Evolutionary conservation across 169 alveolate species (phyloP).

Genomic region (Eimeria sp.): DNA sequence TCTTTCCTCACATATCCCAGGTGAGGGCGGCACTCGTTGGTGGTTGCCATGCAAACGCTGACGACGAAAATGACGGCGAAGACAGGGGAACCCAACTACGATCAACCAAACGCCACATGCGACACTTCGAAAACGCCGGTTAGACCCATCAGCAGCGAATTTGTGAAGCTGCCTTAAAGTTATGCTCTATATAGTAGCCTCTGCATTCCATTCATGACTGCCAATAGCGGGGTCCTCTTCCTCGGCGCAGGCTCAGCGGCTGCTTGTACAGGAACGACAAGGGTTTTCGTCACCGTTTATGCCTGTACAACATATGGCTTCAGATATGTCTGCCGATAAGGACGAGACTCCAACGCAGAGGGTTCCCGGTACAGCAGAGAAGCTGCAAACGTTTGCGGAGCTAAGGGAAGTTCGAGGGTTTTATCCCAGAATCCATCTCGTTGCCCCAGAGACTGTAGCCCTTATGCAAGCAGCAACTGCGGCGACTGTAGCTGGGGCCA

Average conservation of each 20-base stretch:
- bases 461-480: constrained; percentile 74
- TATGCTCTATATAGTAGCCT: not conserved
- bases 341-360: not conserved
- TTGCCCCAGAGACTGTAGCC: constrained; percentile 60
- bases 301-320: not conserved
- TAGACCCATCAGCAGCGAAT: not conserved
- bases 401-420: constrained; percentile 76
- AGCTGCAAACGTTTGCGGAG: constrained; percentile 55
- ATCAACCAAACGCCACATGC: constrained; percentile 47
- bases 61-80: not conserved
- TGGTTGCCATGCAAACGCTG: constrained; percentile 16
- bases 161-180: not conserved
- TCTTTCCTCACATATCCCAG: constrained; percentile 71
- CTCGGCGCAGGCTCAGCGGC: not conserved
- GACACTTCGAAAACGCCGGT: constrained; percentile 43
- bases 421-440: constrained; percentile 65
- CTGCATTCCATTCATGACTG: not conserved
- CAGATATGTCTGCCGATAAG: constrained; percentile 13
- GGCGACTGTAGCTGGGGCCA: constrained; percentile 45
- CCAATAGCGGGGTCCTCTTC: not conserved
- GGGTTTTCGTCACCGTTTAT: not conserved
- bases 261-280: not conserved
- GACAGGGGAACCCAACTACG: constrained; percentile 52
- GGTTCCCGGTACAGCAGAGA: constrained; percentile 24
- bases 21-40: constrained; percentile 65